A percentile compares a stretch with the other conserved stretches of the same genome.
phyloP scores from a whole-genome alignment of 1,284 basidiomycete genomes.

The Laetiporus sulphureus region DNA sequence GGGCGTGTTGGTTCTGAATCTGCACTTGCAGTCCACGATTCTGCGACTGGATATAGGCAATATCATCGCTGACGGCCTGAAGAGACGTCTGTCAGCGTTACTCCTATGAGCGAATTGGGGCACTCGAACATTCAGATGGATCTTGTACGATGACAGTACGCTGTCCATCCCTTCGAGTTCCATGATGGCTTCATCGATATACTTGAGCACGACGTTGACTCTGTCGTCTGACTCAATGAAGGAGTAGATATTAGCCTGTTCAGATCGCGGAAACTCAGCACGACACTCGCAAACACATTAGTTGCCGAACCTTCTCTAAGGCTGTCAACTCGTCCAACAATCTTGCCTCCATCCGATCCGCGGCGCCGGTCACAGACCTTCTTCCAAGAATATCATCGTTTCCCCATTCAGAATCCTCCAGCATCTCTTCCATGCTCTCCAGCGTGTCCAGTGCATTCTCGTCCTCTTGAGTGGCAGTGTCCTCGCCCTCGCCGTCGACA shows the following conservation, averaged over 20 bases:
- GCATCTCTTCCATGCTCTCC: conserved; percentile 94
- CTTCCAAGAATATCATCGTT: conserved; percentile 61
- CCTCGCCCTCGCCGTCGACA: conserved; percentile 31
- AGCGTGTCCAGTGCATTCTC: conserved; percentile 77
- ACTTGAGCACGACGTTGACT: conserved; percentile 80
- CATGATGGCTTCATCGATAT: conserved; percentile 80
- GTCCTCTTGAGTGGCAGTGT: conserved; percentile 46
- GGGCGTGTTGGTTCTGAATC: conserved; percentile 88
- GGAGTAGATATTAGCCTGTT: conserved; percentile 91
- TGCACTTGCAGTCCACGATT: conserved; percentile 97
- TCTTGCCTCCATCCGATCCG: conserved; percentile 84
- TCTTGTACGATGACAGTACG: conserved; percentile 85
- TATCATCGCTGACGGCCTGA: conserved; percentile 91
- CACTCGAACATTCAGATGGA: conserved; percentile 87
- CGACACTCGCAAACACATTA: no score
- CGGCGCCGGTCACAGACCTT: conserved; percentile 62
- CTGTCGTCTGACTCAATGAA: conserved; percentile 92
- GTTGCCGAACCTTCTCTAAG: conserved; percentile 69
- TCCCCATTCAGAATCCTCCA: conserved; percentile 97
- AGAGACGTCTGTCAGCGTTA: no score
- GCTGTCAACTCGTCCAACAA: conserved; percentile 84
- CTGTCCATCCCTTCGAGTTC: conserved; percentile 87
- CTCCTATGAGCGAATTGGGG: no score
- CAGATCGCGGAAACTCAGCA: conserved; percentile 2
- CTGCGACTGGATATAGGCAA: conserved; percentile 93